Conservation (phyloP, 2,329 filamentous ascomycete species). For the Whalleya microplaca region DNA sequence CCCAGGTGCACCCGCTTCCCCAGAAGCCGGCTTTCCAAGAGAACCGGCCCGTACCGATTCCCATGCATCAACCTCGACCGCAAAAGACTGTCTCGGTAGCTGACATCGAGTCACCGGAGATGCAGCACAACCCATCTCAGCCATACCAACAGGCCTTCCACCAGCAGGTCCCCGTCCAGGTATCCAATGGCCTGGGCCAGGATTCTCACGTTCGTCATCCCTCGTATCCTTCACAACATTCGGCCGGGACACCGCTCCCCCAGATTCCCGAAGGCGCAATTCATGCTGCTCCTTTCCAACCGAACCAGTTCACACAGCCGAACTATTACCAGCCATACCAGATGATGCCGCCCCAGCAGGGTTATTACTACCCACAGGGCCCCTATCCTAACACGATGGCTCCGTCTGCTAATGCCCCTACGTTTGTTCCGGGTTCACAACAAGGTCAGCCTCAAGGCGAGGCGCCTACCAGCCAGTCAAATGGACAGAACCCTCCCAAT, state of each 20-base stretch:
- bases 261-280: constrained; percentile 93
- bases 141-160: constrained; percentile 83
- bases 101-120: constrained; percentile 84
- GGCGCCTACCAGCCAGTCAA: constrained; percentile 37
- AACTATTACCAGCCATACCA: constrained; percentile 64
- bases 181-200: constrained; percentile 59
- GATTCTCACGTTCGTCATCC: constrained; percentile 68
- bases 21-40: constrained; percentile 63
- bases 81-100: constrained; percentile 94
- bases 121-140: constrained; percentile 50
- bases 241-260: constrained; percentile 79
- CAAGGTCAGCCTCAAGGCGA: constrained; percentile 46
- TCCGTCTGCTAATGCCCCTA: constrained; percentile 49
- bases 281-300: constrained; percentile 88
- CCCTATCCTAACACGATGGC: constrained; percentile 40
- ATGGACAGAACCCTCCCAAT: constrained; percentile 58
- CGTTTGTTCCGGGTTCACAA: constrained; percentile 59
- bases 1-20: constrained; percentile 61
- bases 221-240: constrained; percentile 72
- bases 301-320: constrained; percentile 65
- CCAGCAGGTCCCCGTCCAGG: constrained; percentile 84
- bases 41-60: constrained; percentile 55
- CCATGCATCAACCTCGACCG: constrained; percentile 93
- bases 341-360: constrained; percentile 60
- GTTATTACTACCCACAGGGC: constrained; percentile 70